These are phyloP conservation scores for Blastomyces gilchristii DNA, from an alignment of 2,329 filamentous ascomycete genomes.

Conservation along the genomic window DNA sequence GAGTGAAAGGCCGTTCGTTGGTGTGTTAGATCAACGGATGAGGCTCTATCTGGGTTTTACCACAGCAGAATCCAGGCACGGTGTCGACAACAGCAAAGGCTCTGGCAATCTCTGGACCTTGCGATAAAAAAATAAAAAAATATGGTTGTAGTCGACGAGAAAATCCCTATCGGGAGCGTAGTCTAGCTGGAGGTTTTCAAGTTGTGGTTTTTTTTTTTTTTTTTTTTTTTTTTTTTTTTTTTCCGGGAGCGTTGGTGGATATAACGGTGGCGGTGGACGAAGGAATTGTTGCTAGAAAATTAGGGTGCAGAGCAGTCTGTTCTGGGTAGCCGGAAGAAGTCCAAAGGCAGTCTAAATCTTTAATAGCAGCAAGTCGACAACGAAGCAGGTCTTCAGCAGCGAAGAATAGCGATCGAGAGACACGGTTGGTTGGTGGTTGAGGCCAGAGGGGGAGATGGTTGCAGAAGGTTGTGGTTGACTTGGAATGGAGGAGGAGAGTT, in stretches of 20 bases:
- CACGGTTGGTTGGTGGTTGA: background rate
- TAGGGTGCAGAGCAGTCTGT: background rate
- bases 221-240: background rate
- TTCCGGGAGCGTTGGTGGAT: background rate
- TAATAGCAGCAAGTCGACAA: background rate
- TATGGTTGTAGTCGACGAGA: background rate
- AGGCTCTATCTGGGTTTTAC: conserved; percentile 1
- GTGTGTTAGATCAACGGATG: background rate
- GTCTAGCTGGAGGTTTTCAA: background rate
- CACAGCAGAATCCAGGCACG: background rate
- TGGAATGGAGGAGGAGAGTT: background rate
- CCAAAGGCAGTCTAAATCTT: background rate
- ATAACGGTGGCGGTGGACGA: conserved; percentile 5
- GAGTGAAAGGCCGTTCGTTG: background rate
- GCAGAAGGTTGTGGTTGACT: background rate
- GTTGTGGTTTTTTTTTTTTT: background rate
- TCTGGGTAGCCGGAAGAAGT: background rate
- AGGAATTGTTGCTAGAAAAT: conserved; percentile 5
- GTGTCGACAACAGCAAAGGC: background rate
- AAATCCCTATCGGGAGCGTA: background rate
- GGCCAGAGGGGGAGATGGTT: background rate
- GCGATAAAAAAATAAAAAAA: background rate
- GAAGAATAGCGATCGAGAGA: background rate
- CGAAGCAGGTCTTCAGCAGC: background rate
- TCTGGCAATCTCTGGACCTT: background rate